Base-by-base conservation (phyloP, 179 eudicot genomes). In the Sideroxylon spinosum region DNA sequence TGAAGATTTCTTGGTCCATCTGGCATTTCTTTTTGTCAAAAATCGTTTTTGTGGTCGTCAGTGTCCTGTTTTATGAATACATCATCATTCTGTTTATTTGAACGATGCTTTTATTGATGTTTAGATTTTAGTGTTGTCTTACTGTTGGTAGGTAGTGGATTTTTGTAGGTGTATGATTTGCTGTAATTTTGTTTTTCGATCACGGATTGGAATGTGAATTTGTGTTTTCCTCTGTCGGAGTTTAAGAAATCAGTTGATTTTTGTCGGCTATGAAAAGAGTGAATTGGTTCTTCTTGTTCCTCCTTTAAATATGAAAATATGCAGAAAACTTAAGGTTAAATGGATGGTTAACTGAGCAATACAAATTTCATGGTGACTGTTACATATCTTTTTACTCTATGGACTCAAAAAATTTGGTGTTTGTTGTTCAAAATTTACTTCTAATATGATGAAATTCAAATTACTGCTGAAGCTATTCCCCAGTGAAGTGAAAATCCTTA, bases 271-370 rank as follows among this genome's bases (percentile, higher is more conserved):
- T 20, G 23, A 22, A 70, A 22, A 13, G 25, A 23, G 74, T 23
- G 25, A 49, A 16, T 22, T 20, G 56, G 14, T 22, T 49, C 56
- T n/a, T 26, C 49, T 50, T 48, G 22, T 22, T 49, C 8, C 10
- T 56, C n/a, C 74, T 70, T 68, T 68, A 46, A 14, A n/a, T 20
- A 20, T 32, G 32, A 71, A 71, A 71, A 26, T 13, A 71, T 13
- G 19, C 25, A 25, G 60, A 50, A 71, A 50, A 50, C 50, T 16
- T 50, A 55, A 55, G 19, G 60, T 55, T 55, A 0, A 16, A 16
- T 2, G 60, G 60, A 55, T 55, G 60, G 17, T 14, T 16, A 17
- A 55, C 6, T 16, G 20, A 5, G 17, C 60, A 55, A 55, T n/a
- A 55, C 17, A 16, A 16, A 13, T 16, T 16, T 16, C 60, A 37